Evolutionary conservation across 2,329 filamentous ascomycete genomes (phyloP).

Genomic region (Fusarium sp.): DNA sequence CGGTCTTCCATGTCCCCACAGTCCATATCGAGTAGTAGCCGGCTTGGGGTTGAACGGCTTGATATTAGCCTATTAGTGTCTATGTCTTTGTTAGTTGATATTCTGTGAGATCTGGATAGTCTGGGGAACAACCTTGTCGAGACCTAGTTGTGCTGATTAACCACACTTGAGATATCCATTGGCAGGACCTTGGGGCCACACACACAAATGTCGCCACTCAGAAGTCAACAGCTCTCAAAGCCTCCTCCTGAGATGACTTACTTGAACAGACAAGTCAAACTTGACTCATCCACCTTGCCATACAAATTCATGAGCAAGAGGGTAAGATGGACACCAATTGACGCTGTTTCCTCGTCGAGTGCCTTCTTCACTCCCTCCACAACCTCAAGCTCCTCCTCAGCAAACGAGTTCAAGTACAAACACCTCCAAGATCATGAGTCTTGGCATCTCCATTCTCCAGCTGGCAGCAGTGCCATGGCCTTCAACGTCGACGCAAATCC

Average conservation of each 20-base stretch:
- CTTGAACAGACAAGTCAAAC: background rate
- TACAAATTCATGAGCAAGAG: background rate
- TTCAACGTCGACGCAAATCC: background rate
- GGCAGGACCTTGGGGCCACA: background rate
- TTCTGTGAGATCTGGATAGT: background rate
- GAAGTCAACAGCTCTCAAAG: background rate
- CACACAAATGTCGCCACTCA: background rate
- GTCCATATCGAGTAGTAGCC: slow-evolving; percentile 29
- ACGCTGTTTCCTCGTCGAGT: background rate
- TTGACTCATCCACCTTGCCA: background rate
- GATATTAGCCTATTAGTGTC: background rate
- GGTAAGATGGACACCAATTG: background rate
- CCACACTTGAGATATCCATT: background rate
- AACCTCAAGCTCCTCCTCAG: background rate
- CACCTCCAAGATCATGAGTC: background rate
- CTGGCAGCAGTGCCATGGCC: background rate
- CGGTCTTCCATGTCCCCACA: slow-evolving; percentile 23
- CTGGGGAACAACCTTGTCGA: background rate
- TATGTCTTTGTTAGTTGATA: background rate
- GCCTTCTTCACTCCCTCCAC: background rate
- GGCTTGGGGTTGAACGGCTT: background rate
- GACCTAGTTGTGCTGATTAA: background rate
- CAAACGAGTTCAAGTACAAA: background rate
- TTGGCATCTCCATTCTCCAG: background rate
- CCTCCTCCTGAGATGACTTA: background rate